phyloP scores from a whole-genome alignment of 176 grass and related monocot species.

The Aegilops longissima region DNA sequence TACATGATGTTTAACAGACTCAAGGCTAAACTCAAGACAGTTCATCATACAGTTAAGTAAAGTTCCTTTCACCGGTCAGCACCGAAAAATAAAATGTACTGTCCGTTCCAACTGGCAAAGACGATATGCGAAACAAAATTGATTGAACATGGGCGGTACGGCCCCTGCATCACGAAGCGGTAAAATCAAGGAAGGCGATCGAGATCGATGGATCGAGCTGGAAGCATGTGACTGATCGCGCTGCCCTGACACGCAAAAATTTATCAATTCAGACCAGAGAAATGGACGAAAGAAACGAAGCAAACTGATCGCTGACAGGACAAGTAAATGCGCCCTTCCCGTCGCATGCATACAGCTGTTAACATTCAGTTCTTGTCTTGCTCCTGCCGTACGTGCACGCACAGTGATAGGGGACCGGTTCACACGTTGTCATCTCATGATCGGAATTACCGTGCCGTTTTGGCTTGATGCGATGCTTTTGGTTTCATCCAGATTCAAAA shows the following conservation, averaged over 20 bases:
- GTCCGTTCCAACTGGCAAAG: background rate
- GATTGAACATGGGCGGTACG: conserved; percentile 2
- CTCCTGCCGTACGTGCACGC: conserved; percentile 12
- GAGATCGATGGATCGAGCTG: background rate
- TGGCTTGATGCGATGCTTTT: too few species aligned
- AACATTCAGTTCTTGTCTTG: conserved; percentile 28
- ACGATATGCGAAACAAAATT: background rate
- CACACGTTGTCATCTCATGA: background rate
- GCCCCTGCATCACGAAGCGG: background rate
- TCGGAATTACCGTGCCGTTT: too few species aligned
- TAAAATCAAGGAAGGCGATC: conserved; percentile 3
- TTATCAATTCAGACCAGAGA: background rate
- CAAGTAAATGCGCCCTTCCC: conserved; percentile 28
- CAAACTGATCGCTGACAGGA: conserved; percentile 8
- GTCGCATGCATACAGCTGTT: conserved; percentile 33
- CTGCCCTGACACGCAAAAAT: background rate
- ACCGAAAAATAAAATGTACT: background rate
- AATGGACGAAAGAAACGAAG: conserved; percentile 14
- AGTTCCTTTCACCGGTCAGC: background rate
- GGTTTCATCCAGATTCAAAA: too few species aligned
- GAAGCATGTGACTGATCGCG: conserved; percentile 9
- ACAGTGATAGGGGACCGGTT: background rate
- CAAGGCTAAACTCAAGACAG: too few species aligned
- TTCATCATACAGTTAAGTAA: background rate
- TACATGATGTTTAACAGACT: too few species aligned